Percentiles rank a stretch among this genome's conserved stretches.
Evolutionary conservation across 345 rosid species (phyloP).

Genomic region (Salix koriyanagi): DNA sequence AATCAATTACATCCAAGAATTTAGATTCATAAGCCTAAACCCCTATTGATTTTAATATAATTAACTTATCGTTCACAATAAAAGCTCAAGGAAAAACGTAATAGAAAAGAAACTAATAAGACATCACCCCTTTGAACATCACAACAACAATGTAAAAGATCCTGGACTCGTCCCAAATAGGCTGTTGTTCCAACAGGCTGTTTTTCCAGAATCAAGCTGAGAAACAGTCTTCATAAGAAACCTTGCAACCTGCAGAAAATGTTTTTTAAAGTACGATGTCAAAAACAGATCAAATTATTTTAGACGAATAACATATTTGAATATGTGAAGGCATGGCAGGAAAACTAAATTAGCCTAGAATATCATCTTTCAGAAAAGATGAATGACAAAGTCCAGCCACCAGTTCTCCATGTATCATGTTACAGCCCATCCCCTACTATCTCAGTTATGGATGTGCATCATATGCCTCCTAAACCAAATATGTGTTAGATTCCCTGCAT

Average conservation of each 20-base stretch:
- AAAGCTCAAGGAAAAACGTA: neutral
- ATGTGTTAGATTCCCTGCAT: neutral
- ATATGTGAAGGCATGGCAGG: neutral
- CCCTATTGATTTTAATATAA: neutral
- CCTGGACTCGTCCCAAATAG: constrained; percentile 63
- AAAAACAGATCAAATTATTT: constrained; percentile 1
- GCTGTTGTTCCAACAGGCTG: constrained; percentile 86
- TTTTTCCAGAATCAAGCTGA: constrained; percentile 81
- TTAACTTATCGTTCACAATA: neutral
- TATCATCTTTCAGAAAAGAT: neutral
- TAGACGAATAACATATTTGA: neutral
- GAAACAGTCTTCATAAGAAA: constrained; percentile 89
- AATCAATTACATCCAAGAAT: neutral
- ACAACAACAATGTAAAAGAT: constrained; percentile 72
- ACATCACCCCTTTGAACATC: constrained; percentile 60
- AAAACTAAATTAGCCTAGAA: neutral
- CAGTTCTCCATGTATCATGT: neutral
- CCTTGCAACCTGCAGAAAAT: constrained; percentile 73
- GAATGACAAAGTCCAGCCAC: neutral
- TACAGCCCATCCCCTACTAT: neutral
- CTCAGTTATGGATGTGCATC: neutral
- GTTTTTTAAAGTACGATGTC: neutral
- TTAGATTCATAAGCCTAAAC: neutral
- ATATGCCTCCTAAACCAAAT: neutral
- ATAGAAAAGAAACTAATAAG: constrained; percentile 1